Conservation (phyloP, 495 filamentous ascomycete species). For the Lepraria neglecta region DNA sequence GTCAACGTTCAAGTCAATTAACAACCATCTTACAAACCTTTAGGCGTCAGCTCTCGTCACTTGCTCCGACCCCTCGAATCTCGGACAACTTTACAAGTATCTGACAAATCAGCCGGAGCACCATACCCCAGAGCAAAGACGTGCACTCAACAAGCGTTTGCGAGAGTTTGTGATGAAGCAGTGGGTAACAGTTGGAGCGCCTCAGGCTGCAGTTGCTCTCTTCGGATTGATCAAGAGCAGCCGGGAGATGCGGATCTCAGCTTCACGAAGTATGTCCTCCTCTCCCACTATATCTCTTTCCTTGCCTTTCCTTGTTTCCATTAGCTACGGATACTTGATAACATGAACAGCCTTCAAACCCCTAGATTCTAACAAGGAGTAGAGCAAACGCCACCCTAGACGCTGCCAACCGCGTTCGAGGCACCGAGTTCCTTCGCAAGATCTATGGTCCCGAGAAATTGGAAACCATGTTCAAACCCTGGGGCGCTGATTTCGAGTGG, state of each 20-base stretch:
- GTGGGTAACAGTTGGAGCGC: constrained; percentile 2
- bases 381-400: neutral
- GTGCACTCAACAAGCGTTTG: constrained; percentile 2
- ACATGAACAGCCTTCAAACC: no score
- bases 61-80: neutral
- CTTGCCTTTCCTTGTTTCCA: no score
- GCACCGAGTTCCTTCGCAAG: neutral
- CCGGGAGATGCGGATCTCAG: neutral
- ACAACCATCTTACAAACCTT: neutral
- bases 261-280: neutral
- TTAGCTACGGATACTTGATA: no score
- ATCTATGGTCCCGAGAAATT: neutral
- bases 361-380: neutral
- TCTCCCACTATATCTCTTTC: no score
- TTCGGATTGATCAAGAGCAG: constrained; percentile 3
- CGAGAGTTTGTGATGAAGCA: neutral
- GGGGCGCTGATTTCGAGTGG: constrained; percentile 6
- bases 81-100: neutral
- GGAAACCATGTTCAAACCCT: neutral
- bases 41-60: constrained; percentile 1
- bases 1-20: neutral
- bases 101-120: neutral
- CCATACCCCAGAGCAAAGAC: neutral
- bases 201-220: neutral
- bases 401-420: neutral